Evolutionary conservation across 2,329 filamentous ascomycete species (phyloP), one percentile per base, ranked within the genome.

Genomic region (Trichoderma sp.): DNA sequence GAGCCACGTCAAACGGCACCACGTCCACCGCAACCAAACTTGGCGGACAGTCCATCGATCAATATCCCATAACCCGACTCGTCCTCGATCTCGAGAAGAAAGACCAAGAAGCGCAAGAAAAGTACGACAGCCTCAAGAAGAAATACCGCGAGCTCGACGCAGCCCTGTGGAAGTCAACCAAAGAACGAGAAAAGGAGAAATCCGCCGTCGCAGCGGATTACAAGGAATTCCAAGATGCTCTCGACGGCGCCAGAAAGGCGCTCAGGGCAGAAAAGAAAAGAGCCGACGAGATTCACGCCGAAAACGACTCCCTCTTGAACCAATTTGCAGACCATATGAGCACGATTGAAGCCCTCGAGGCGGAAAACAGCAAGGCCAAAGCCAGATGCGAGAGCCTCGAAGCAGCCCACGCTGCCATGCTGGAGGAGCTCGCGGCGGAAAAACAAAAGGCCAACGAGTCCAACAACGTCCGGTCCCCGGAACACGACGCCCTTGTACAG

Each of bases 61-160:
- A 3, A 47, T 54, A 59, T 3, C 34, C 48, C 1, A 21, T 67
- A 3, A 57, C 65, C 19, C 34, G 19, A 0, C 28, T 48, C 10
- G 65, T 66, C 14, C 24, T 28, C 6, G 39, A 47, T 2, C 65
- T 66, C 15, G 65, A 66, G 2, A 45, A 48, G 17, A 58, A 26
- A 41, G 54, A 58, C 7, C 44, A 47, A 14, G 21, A 57, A 5
- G 47, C 47, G 0, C 52, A 58, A 21, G 26, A 15, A 12, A 57
- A 43, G 2, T 44, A 28, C 21, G 44, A 21, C 2, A 14, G 7
- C 14, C 41, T 64, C 26, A 21, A 66, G 12, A 39, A 54, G 2
- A 21, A 64, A 1, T 52, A 26, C 41, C 19, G 12, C 3, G 21
- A 64, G 19, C 60, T 66, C 15, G n/a, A 17, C 30, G 21, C 30